Evolutionary conservation across 2,329 filamentous ascomycete genomes (phyloP), one percentile per base, ranked within the genome.

Genomic region (Laburnicola sp.): DNA sequence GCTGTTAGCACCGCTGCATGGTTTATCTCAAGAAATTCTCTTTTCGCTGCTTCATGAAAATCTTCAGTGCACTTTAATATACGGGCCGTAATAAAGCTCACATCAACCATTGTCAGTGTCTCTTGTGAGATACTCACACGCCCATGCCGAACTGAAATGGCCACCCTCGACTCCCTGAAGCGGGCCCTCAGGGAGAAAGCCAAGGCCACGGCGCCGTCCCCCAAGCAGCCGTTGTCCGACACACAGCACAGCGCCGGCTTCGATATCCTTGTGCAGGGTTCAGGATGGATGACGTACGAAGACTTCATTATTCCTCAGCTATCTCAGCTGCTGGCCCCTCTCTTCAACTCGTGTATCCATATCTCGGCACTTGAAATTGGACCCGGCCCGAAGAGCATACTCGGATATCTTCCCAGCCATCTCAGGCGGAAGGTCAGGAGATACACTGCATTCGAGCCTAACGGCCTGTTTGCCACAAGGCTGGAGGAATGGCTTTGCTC

Each of bases 361-460:
- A 66, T 86, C 54, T 84, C 82, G 3, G 76, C 79, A 11, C 73
- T 86, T 4, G 84, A 86, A 58, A 80, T 86, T 43, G 82, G 82
- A 56, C 81, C 84, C 0, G 84, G 84, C 6, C 77, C 80, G 0
- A 73, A 77, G 64, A 85, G 75, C 58, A 59, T 86, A 5, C 71
- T 86, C 41, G 78, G 70, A 48, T 44, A 74, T 60, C 69, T 86
- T 16, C 79, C 82, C 2, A 10, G 28, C 6, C 27, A 27, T 54
- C 43, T 78, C 31, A 77, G 75, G 66, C 59, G 56, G 4, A 79
- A 75, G 40, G 65, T 86, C 50, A 71, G n/a, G 6, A 76, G 41
- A 59, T 86, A 86, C 58, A 61, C 64, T 51, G 82, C 82, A 21
- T 80, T 79, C 50, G 82, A 86, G 62, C 79, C 80, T 1, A 83